phyloP scores from a whole-genome alignment of 345 rosid genomes.

The Capsella bursapastoris region DNA sequence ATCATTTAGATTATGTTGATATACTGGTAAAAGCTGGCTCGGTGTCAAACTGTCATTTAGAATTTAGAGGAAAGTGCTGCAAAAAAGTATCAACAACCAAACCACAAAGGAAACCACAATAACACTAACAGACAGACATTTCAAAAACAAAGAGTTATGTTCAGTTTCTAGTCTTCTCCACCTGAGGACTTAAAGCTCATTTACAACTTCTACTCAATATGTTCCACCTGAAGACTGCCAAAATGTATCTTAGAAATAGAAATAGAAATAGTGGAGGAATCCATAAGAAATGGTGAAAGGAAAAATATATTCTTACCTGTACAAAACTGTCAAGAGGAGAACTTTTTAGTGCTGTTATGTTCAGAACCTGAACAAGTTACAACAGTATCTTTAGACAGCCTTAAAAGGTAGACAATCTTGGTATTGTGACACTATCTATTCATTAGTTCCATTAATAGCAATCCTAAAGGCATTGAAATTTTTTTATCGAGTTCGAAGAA shows the following conservation, averaged over 20 bases:
- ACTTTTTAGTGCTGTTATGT: background rate
- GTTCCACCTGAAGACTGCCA: background rate
- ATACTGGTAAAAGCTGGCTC: background rate
- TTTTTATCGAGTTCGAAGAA: background rate
- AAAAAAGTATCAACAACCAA: constrained; percentile 9
- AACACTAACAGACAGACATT: background rate
- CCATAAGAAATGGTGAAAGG: constrained; percentile 7
- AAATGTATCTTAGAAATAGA: background rate
- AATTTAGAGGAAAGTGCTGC: background rate
- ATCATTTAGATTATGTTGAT: background rate
- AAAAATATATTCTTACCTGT: background rate
- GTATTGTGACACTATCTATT: constrained; percentile 8
- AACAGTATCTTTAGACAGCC: background rate
- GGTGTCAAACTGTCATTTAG: background rate
- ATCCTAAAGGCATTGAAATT: background rate
- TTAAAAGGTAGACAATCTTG: background rate
- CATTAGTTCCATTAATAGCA: background rate
- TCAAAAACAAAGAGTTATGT: constrained; percentile 1
- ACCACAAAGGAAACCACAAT: background rate
- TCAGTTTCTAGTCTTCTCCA: background rate
- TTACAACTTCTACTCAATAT: constrained; percentile 6
- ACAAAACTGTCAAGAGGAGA: background rate
- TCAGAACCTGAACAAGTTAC: background rate
- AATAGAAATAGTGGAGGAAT: background rate
- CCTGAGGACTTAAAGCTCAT: background rate